Percentiles rank a stretch among this genome's conserved stretches.
phyloP scores from a whole-genome alignment of 1,284 basidiomycete genomes.

The Phellopilus nigrolimitatus region DNA sequence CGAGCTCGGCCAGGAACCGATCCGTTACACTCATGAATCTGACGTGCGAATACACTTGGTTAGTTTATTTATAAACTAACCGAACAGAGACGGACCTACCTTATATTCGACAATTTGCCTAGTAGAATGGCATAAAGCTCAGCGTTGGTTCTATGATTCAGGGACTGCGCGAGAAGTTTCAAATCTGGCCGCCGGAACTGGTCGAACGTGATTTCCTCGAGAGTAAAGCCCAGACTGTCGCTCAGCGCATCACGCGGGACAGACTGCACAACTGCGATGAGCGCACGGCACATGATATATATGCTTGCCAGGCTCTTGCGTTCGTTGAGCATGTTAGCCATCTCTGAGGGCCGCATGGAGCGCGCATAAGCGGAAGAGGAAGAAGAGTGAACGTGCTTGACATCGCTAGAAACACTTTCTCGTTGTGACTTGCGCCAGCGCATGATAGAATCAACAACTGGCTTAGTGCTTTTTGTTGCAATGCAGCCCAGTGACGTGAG shows the following conservation, averaged over 20 bases:
- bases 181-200: slow-evolving; percentile 76
- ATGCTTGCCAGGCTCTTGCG: slow-evolving; percentile 79
- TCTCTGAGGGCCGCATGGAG: slow-evolving; percentile 43
- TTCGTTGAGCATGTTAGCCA: slow-evolving; percentile 59
- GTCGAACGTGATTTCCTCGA: slow-evolving; percentile 86
- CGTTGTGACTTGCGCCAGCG: slow-evolving; percentile 81
- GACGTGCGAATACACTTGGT: not conserved
- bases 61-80: not conserved
- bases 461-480: slow-evolving; percentile 78
- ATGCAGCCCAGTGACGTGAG: slow-evolving; percentile 83
- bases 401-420: slow-evolving; percentile 55
- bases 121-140: slow-evolving; percentile 80
- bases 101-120: slow-evolving; percentile 74
- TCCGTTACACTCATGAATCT: slow-evolving; percentile 88
- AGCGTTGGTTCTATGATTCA: slow-evolving; percentile 76
- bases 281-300: slow-evolving; percentile 83
- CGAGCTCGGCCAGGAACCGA: slow-evolving; percentile 75
- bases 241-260: slow-evolving; percentile 73
- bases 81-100: slow-evolving; percentile 38
- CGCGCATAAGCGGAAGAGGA: slow-evolving; percentile 36
- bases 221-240: slow-evolving; percentile 67
- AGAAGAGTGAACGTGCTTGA: slow-evolving; percentile 46
- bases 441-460: slow-evolving; percentile 83
- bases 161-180: slow-evolving; percentile 55
- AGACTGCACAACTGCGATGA: slow-evolving; percentile 72